phyloP scores from a whole-genome alignment of 2,329 filamentous ascomycete genomes.

The Aspergillus aculeatinus region DNA sequence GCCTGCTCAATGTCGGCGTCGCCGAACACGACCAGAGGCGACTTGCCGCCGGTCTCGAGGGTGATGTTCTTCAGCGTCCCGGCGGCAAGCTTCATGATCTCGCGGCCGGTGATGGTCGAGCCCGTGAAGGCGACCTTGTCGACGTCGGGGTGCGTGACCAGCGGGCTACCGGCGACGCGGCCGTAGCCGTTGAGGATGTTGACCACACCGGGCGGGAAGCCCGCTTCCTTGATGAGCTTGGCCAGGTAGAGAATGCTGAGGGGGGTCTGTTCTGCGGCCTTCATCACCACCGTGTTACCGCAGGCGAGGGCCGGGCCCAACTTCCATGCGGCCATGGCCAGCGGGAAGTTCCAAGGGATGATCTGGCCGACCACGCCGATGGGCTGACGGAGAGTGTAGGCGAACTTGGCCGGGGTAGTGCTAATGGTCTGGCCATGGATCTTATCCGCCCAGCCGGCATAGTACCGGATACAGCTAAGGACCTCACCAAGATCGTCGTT shows the following conservation, averaged over 20 bases:
- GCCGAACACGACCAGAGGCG: slow-evolving; percentile 62
- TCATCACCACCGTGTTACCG: slow-evolving; percentile 36
- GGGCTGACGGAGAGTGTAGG: slow-evolving; percentile 79
- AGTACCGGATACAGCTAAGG: slow-evolving; percentile 75
- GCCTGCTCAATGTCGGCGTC: slow-evolving; percentile 67
- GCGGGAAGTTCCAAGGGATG: slow-evolving; percentile 85
- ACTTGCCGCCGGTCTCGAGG: slow-evolving; percentile 60
- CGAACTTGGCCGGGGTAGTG: slow-evolving; percentile 64
- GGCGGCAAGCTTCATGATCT: slow-evolving; percentile 40
- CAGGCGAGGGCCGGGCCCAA: slow-evolving; percentile 36
- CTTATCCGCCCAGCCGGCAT: slow-evolving; percentile 90
- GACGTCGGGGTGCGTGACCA: slow-evolving; percentile 33
- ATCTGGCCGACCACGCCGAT: slow-evolving; percentile 81
- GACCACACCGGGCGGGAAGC: slow-evolving; percentile 36
- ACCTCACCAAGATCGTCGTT: slow-evolving; percentile 71
- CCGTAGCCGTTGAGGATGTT: slow-evolving; percentile 38
- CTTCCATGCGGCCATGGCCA: slow-evolving; percentile 66
- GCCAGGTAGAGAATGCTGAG: slow-evolving; percentile 36
- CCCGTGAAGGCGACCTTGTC: slow-evolving; percentile 39
- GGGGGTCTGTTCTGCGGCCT: slow-evolving; percentile 37
- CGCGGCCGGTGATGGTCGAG: slow-evolving; percentile 33
- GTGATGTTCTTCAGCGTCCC: slow-evolving; percentile 38
- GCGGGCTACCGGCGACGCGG: slow-evolving; percentile 30
- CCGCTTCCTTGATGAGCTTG: slow-evolving; percentile 34
- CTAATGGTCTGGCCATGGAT: slow-evolving; percentile 77